Evolutionary conservation across 306 rosid genomes (phyloP), one percentile per base, ranked within the genome.

Genomic region (Cicer chorassanicum): DNA sequence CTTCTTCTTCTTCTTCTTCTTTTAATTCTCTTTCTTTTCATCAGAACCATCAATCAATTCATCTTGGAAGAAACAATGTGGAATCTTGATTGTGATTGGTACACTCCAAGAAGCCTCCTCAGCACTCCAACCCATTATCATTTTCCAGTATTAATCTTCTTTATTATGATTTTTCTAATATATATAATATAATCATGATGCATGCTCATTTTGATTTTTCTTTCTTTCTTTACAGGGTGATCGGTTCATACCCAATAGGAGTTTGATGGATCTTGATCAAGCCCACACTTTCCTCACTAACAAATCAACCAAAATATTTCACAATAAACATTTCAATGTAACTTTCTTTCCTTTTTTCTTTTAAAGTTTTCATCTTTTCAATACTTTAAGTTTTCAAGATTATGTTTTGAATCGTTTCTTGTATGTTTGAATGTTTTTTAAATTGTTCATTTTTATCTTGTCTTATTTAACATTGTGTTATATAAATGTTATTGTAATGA

Each of bases 221-320:
- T 4, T 19, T 73, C 48, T 42, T n/a, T 8, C 4, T 68, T 19
- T 12, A 44, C 55, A 91, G 95, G 97, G 97, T 36, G 97, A 91
- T 80, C 85, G 95, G 61, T 91, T 91, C 83, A 89, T 91, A 24
- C 95, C 97, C 15, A 91, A 77, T 68, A 70, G 95, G 84, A 91
- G 97, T 86, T 89, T 91, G 97, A 91, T 91, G 97, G 87, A 89
- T 89, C 97, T 91, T 83, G 93, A 91, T 91, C 97, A 91, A 85
- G 92, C 97, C 82, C 88, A 84, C 21, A 88, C 88, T 87, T 81
- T 91, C 34, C 81, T 92, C 89, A 88, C 96, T 1, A 84, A 83
- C 81, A 59, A 76, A 29, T 4, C 36, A 29, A 88, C 83, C 70
- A 79, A 45, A 15, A 87, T 78, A 53, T 1, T 14, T 51, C 72